phyloP scores from a whole-genome alignment of 257 asterid species.

The Solanum stenotomum region DNA sequence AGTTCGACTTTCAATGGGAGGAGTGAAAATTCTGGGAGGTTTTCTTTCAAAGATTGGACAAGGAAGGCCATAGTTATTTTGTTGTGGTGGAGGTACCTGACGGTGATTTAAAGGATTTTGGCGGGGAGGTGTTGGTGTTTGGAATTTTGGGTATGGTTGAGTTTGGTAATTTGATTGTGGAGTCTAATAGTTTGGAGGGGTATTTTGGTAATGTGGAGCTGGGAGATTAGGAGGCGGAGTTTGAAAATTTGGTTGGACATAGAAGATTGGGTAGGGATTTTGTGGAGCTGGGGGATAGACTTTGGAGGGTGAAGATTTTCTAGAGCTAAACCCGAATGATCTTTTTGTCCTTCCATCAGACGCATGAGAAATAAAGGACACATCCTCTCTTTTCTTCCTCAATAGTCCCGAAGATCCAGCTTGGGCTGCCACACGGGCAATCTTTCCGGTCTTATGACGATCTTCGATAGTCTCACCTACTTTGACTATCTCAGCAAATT shows the following conservation, averaged over 20 bases:
- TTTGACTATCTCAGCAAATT: neutral
- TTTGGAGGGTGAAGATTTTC: neutral
- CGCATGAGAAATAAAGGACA: neutral
- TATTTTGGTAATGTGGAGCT: neutral
- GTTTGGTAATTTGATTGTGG: no score
- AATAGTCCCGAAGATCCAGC: neutral
- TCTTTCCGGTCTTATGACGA: neutral
- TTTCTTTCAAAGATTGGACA: neutral
- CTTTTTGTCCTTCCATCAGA: neutral
- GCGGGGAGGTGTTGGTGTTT: neutral
- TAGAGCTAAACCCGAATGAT: neutral
- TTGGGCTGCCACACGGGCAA: neutral
- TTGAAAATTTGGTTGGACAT: neutral
- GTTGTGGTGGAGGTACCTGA: neutral
- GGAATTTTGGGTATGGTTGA: neutral
- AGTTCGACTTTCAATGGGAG: neutral
- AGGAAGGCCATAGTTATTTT: neutral
- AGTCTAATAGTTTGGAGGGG: neutral
- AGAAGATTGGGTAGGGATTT: neutral
- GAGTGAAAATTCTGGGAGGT: neutral
- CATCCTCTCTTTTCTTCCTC: neutral
- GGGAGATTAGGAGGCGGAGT: neutral
- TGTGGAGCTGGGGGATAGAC: neutral
- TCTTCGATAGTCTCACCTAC: neutral
- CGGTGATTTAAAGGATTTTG: neutral